These are phyloP conservation scores for Datisca glomerata DNA, from an alignment of 306 rosid species.

Conservation along the genomic window DNA sequence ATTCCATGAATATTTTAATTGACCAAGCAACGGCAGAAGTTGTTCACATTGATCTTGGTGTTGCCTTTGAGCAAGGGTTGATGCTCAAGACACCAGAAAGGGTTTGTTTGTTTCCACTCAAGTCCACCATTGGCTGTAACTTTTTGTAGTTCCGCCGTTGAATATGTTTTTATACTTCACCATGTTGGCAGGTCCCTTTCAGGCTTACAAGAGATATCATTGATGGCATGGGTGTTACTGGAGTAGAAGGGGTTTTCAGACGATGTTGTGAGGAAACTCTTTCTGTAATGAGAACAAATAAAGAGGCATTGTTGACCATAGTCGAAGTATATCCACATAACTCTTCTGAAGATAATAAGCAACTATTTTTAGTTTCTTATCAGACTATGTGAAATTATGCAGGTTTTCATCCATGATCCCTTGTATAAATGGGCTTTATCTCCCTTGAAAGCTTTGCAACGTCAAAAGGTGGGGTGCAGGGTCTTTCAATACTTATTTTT, in stretches of 20 bases:
- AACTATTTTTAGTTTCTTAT: no score
- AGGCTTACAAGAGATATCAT: conserved; percentile 86
- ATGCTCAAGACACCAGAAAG: conserved; percentile 97
- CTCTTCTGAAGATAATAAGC: no score
- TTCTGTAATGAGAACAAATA: conserved; percentile 87
- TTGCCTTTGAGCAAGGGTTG: conserved; percentile 97
- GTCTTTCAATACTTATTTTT: no score
- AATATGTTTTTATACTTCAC: conserved; percentile 3
- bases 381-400: no score
- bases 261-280: conserved; percentile 97
- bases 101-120: conserved; percentile 31
- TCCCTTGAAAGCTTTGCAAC: conserved; percentile 93
- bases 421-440: conserved; percentile 95
- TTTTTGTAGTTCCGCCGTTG: neutral
- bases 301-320: conserved; percentile 84
- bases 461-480: conserved; percentile 76
- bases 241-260: conserved; percentile 92
- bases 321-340: conserved; percentile 60
- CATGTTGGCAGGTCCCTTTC: conserved; percentile 57
- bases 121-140: no score
- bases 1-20: conserved; percentile 77
- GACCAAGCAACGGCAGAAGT: conserved; percentile 93
- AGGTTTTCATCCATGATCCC: conserved; percentile 98
- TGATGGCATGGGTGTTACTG: conserved; percentile 94
- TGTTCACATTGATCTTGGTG: conserved; percentile 96